phyloP scores from a whole-genome alignment of 1,139 yeast genomes.

The Blastobotrys capitulatus region DNA sequence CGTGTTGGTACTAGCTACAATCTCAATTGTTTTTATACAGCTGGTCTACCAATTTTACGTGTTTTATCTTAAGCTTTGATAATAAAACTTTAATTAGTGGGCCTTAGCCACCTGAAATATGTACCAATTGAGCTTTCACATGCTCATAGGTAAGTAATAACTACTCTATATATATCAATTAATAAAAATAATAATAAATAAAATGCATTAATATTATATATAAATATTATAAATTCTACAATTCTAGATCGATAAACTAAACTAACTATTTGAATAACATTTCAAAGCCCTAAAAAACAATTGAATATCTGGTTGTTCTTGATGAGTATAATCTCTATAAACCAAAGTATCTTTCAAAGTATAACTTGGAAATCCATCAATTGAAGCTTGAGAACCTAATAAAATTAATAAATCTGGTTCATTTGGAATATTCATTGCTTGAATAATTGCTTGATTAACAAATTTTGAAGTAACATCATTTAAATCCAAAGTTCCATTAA shows the following conservation, averaged over 20 bases:
- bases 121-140: no score
- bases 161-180: constrained; percentile 3
- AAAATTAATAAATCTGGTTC: constrained; percentile 15
- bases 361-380: constrained; percentile 18
- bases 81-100: no score
- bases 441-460: constrained; percentile 8
- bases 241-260: no score
- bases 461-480: constrained; percentile 8
- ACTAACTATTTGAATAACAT: constrained; percentile 2
- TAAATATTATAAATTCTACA: no score
- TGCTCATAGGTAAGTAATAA: no score
- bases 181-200: not conserved
- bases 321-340: constrained; percentile 12
- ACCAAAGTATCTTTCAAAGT: constrained; percentile 14
- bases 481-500: not conserved
- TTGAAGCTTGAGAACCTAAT: constrained; percentile 12
- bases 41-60: no score
- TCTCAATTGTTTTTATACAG: no score
- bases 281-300: constrained; percentile 10
- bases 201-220: not conserved
- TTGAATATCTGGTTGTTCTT: constrained; percentile 1
- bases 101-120: no score
- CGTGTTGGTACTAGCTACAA: no score
- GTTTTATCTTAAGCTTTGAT: no score
- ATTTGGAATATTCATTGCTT: constrained; percentile 8